Evolutionary conservation across 345 rosid species (phyloP), one percentile per base, ranked within the genome.

Genomic region (Gynandropsis gynandra): DNA sequence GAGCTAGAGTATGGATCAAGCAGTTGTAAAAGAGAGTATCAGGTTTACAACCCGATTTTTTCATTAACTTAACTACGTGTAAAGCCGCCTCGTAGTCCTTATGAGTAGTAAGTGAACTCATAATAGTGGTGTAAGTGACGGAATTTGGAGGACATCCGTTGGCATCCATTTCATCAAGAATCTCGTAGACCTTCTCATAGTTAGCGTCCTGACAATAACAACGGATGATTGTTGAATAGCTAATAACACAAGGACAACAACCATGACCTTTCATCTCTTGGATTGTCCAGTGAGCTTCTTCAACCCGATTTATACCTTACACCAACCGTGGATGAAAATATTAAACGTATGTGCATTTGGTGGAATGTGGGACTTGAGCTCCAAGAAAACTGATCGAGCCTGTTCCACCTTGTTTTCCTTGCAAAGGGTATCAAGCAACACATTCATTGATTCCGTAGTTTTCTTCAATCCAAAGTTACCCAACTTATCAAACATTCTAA

Each of bases 191-290:
- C 72, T 77, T 76, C 4, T 9, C 5, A 47, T 74, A 78, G 18
- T 71, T 68, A 49, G 42, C 17, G 14, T 56, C 73, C 47, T 59
- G 61, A 43, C 94, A 86, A 48, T 81, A 75, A 61, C 73, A 76
- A 33, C 70, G 73, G 24, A 86, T 64, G 14, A 89, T 72, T 27
- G 80, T 80, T 0, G 94, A 83, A 66, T 83, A 89, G 50, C 94
- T 83, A 46, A 86, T 78, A 14, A 80, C 87, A 64, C 80, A 80
- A 33, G 88, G 94, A 11, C 32, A 69, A 41, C 38, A 64, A 0
- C 88, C 96, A 27, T 78, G 57, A 0, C 95, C 97, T 64, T 67
- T 89, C 97, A 89, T 89, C 64, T 89, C 95, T 40, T 83, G 88
- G 24, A 89, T 65, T 5, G 95, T 80, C 95, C 97, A 89, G 3